Conservation (phyloP, 352 stramenopile genomes). For the Phytopythium montanum region DNA sequence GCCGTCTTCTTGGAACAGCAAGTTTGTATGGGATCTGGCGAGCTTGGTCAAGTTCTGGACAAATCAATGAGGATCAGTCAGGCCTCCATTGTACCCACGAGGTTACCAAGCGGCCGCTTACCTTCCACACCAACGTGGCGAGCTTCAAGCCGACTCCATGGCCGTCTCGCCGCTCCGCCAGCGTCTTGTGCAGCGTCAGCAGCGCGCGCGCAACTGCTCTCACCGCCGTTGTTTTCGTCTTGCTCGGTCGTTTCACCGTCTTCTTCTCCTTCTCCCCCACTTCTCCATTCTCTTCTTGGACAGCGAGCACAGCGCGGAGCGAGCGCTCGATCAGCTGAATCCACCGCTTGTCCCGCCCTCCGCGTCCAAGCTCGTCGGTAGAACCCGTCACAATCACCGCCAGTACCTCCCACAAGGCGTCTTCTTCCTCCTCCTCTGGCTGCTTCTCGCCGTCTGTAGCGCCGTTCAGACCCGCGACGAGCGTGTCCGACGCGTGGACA, state of each 20-base stretch:
- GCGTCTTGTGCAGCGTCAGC: conserved; percentile 12
- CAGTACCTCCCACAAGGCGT: conserved; percentile 1
- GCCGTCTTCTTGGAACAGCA: conserved; percentile 4
- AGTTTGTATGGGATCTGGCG: conserved; percentile 20
- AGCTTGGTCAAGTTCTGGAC: conserved; percentile 43
- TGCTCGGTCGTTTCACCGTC: neutral
- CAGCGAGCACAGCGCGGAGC: conserved; percentile 5
- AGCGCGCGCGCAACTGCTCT: conserved; percentile 7
- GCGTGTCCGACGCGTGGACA: neutral
- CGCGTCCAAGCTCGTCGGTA: conserved; percentile 1
- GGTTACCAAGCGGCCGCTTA: conserved; percentile 8
- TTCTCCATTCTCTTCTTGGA: neutral
- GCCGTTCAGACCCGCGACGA: neutral
- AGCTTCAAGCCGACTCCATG: conserved; percentile 25
- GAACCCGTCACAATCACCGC: neutral
- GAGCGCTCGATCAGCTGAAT: conserved; percentile 11
- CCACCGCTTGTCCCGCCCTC: neutral
- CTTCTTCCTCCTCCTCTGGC: neutral
- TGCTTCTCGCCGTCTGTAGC: neutral
- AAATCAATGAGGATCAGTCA: neutral
- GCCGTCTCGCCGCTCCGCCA: neutral
- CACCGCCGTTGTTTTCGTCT: neutral
- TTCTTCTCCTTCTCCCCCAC: neutral
- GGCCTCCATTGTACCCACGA: neutral
- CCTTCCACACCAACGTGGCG: conserved; percentile 51